phyloP scores from a whole-genome alignment of 768 basidiomycete species.

The Suillus americanus region DNA sequence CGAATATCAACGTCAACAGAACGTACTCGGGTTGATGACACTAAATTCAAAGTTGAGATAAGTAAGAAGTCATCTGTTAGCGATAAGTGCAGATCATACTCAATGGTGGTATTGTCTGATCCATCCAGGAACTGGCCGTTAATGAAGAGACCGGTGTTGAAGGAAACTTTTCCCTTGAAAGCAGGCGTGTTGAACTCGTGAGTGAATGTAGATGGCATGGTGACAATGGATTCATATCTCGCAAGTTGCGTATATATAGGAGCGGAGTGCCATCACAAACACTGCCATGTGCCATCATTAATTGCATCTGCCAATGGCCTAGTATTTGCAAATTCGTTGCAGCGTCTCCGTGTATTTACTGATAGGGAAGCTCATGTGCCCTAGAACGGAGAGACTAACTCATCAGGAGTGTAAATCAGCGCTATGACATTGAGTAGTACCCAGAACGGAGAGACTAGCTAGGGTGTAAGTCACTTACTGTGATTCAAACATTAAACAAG shows the following conservation, averaged over 20 bases:
- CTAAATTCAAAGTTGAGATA: slow-evolving; percentile 30
- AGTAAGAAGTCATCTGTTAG: background rate
- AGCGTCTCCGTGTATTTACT: too few relatives aligned
- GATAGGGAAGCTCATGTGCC: too few relatives aligned
- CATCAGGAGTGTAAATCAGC: too few relatives aligned
- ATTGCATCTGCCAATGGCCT: too few relatives aligned
- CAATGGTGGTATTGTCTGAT: slow-evolving; percentile 59
- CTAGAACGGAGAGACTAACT: too few relatives aligned
- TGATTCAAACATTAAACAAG: too few relatives aligned
- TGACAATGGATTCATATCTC: slow-evolving; percentile 1
- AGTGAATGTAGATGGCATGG: slow-evolving; percentile 43
- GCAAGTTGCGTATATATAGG: slow-evolving; percentile 17
- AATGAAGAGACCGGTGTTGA: slow-evolving; percentile 73
- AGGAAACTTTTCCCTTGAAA: slow-evolving; percentile 56
- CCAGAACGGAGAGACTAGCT: too few relatives aligned
- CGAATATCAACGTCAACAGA: slow-evolving; percentile 7
- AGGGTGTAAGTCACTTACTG: too few relatives aligned
- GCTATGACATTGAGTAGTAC: too few relatives aligned
- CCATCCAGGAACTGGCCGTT: slow-evolving; percentile 65
- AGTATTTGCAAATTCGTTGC: too few relatives aligned
- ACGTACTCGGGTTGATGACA: slow-evolving; percentile 56
- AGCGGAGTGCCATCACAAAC: slow-evolving; percentile 8
- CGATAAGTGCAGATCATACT: slow-evolving; percentile 43
- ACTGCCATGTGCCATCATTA: too few relatives aligned
- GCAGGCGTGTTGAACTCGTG: slow-evolving; percentile 52